A percentile compares a stretch with the other conserved stretches of the same genome.
These are phyloP conservation scores for Lactuca sativa DNA, from an alignment of 129 eudicot genomes.

Conservation along the genomic window DNA sequence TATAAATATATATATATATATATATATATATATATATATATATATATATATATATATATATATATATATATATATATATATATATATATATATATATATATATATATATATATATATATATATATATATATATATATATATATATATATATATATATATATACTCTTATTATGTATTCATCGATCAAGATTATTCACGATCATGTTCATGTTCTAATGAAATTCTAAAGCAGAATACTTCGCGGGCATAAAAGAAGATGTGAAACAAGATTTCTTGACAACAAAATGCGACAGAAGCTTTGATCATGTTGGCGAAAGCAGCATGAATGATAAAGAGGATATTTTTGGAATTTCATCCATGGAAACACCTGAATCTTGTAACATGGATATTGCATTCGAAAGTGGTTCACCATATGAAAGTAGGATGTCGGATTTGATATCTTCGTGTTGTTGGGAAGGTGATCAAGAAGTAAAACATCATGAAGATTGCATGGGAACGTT, in stretches of 20 bases:
- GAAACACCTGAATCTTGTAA: constrained; percentile 10
- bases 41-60: too few species aligned
- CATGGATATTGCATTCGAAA: constrained; percentile 21
- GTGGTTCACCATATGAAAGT: constrained; percentile 45
- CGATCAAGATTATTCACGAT: background rate
- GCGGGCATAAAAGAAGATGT: constrained; percentile 4
- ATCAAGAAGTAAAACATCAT: constrained; percentile 21
- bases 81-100: background rate
- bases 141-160: background rate
- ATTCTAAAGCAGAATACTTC: constrained; percentile 10
- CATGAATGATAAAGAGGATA: constrained; percentile 24
- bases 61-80: background rate
- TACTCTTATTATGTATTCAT: background rate
- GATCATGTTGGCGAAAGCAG: constrained; percentile 16
- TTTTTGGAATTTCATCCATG: constrained; percentile 24
- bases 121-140: too few species aligned
- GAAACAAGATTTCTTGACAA: constrained; percentile 19
- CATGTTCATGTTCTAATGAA: constrained; percentile 1
- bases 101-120: too few species aligned
- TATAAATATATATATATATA: background rate
- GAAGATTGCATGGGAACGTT: constrained; percentile 24
- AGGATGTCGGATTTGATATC: constrained; percentile 46
- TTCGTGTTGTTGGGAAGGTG: constrained; percentile 25
- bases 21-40: too few species aligned
- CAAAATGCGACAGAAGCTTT: constrained; percentile 20